These are phyloP conservation scores for Areca catechu DNA, from an alignment of 176 grass and related monocot species.

Conservation along the genomic window DNA sequence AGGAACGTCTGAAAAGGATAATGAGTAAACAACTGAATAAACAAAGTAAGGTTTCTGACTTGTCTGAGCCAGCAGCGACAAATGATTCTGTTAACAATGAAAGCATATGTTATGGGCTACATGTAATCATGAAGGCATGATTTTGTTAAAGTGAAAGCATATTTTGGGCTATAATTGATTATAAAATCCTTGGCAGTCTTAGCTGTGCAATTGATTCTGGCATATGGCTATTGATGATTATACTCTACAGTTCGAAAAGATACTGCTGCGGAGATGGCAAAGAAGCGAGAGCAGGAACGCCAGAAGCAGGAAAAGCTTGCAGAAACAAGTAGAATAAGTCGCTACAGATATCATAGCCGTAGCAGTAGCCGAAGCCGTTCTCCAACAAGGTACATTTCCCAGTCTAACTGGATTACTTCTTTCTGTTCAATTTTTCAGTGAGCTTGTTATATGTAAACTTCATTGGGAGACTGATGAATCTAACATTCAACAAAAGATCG, in stretches of 20 bases:
- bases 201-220: not conserved
- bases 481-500: no score
- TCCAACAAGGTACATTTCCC: slow-evolving; percentile 58
- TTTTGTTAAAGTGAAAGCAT: not conserved
- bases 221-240: slow-evolving; percentile 6
- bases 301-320: slow-evolving; percentile 82
- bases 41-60: slow-evolving; percentile 70
- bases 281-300: slow-evolving; percentile 81
- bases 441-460: no score
- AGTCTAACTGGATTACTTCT: not conserved
- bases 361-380: slow-evolving; percentile 61
- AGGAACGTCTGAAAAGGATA: slow-evolving; percentile 96
- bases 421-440: not conserved
- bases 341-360: slow-evolving; percentile 46
- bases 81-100: not conserved
- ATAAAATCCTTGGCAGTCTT: not conserved
- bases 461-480: no score
- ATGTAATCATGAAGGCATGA: not conserved
- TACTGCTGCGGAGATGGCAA: slow-evolving; percentile 75
- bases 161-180: not conserved
- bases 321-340: slow-evolving; percentile 54
- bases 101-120: no score
- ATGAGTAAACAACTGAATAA: slow-evolving; percentile 99
- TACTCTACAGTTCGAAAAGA: slow-evolving; percentile 71
- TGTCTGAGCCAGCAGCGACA: slow-evolving; percentile 7